Percentiles rank a stretch among this genome's conserved stretches.
Conservation (phyloP, 169 alveolate genomes). For the Plasmodium knowlesi region DNA sequence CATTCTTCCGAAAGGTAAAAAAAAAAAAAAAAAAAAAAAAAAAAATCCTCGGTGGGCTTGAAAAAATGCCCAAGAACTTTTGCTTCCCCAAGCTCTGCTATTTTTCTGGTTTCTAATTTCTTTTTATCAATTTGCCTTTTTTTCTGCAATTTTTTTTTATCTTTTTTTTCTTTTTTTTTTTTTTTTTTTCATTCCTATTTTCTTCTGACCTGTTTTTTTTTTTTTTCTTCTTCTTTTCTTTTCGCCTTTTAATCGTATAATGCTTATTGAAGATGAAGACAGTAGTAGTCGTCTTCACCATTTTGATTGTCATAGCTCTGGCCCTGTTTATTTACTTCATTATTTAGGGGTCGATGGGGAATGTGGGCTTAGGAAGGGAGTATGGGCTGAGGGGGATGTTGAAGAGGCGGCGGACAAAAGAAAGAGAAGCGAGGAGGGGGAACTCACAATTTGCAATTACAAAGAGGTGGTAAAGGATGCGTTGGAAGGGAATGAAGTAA, state of each 20-base stretch:
- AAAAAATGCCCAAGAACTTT: neutral
- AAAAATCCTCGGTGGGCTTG: neutral
- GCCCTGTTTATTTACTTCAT: conserved; percentile 24
- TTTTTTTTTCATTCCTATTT: neutral
- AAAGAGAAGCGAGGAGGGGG: neutral
- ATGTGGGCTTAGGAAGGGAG: neutral
- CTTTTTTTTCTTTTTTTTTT: neutral
- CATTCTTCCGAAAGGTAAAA: neutral
- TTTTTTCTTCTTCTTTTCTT: neutral
- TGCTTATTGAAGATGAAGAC: conserved; percentile 74
- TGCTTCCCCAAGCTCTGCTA: neutral
- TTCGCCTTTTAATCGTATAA: conserved; percentile 24
- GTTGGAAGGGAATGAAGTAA: neutral
- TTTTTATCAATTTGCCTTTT: neutral
- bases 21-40: neutral
- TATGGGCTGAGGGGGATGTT: neutral
- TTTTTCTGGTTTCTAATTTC: neutral
- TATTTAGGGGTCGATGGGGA: conserved; percentile 14
- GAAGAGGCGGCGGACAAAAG: neutral
- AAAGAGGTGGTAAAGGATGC: neutral
- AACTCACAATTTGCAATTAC: neutral
- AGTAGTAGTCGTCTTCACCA: conserved; percentile 8
- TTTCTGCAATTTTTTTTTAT: neutral
- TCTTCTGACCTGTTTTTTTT: neutral
- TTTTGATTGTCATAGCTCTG: conserved; percentile 29